phyloP scores from a whole-genome alignment of 1,284 basidiomycete genomes.

The Singerocomus inundabilis region DNA sequence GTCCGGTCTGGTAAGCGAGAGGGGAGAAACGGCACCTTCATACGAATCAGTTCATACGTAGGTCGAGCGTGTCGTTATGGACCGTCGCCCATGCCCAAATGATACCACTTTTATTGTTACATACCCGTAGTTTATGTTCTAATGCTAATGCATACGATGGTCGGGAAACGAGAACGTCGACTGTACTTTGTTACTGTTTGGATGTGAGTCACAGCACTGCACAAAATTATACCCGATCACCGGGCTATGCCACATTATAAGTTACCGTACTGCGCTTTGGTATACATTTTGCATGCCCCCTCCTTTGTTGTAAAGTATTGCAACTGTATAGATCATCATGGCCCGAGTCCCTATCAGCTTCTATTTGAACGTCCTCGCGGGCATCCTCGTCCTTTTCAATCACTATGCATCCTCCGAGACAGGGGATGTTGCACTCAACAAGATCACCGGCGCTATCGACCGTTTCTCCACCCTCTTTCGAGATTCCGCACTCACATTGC shows the following conservation, averaged over 20 bases:
- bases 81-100: not conserved
- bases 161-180: too few relatives aligned
- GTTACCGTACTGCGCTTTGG: too few relatives aligned
- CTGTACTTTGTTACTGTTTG: constrained; percentile 1
- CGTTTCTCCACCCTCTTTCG: constrained; percentile 20
- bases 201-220: too few relatives aligned
- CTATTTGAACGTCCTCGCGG: constrained; percentile 22
- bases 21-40: constrained; percentile 62
- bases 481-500: constrained; percentile 3
- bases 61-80: not conserved
- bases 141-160: too few relatives aligned
- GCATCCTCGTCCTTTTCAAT: constrained; percentile 21
- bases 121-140: not conserved
- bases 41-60: constrained; percentile 39
- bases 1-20: constrained; percentile 59
- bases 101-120: not conserved
- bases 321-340: constrained; percentile 8
- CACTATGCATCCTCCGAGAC: constrained; percentile 22
- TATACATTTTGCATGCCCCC: not conserved
- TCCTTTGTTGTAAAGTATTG: not conserved
- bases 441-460: constrained; percentile 20
- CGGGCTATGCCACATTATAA: too few relatives aligned
- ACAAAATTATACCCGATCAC: too few relatives aligned
- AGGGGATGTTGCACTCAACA: constrained; percentile 23
- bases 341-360: constrained; percentile 18